Evolutionary conservation across 2,329 filamentous ascomycete species (phyloP), one percentile per base, ranked within the genome.

Genomic region (Claviceps sp.): DNA sequence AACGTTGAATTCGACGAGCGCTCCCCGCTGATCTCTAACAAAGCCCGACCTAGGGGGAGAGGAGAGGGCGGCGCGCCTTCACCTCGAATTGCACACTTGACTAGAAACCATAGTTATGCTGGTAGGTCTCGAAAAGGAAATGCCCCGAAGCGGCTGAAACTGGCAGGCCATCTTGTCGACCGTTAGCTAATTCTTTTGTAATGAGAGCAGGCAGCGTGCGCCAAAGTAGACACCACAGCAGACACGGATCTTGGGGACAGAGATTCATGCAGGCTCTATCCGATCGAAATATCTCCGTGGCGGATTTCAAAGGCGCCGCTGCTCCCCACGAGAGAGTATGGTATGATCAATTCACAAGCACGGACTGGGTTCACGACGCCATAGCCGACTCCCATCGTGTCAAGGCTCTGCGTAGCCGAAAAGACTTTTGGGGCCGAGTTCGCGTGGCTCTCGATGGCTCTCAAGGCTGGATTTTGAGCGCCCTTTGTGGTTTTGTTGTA

Each of bases 341-440:
- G 93, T 97, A 97, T 69, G 93, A 98, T 72, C 93, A 98, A 68
- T 95, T 95, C 63, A 95, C 89, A 5, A 95, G 88, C 6, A 96
- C 88, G 52, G 91, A 98, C 67, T 98, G 93, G 93, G 90, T 98
- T 1, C 91, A 95, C 65, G 93, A 98, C 67, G 90, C 86, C 65
- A 96, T 98, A 59, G 88, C 89, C 61, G 93, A 97, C 68, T 88
- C 90, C 9, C 88, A 89, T 61, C 86, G 93, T 26, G 82, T 94
- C 48, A 93, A 94, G 65, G 83, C 83, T 50, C 75, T 98, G 41
- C 81, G 88, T 48, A 83, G 78, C 60, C 78, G 89, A 48, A 94
- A 85, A 65, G 93, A 91, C 68, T 77, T 95, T 55, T 83, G 84
- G 64, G 91, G 91, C n/a, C 82, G 86, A 47, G 59, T 95, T 14